Evolutionary conservation across 1,284 basidiomycete genomes (phyloP).

Genomic region (Malassezia equina): DNA sequence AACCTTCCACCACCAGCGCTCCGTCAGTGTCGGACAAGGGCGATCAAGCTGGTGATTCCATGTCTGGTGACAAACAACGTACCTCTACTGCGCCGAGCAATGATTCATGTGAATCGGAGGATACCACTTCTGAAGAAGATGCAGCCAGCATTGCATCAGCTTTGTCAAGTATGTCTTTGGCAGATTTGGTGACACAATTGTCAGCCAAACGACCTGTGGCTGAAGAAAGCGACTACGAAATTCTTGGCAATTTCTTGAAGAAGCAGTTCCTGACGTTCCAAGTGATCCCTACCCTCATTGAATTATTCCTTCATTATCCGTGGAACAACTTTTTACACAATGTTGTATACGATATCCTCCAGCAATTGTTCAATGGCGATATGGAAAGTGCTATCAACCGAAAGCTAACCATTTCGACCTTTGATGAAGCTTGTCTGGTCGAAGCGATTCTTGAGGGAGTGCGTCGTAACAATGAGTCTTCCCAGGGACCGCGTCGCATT

Average conservation of each 20-base stretch:
- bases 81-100: not conserved
- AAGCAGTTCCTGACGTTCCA: slow-evolving; percentile 38
- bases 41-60: not conserved
- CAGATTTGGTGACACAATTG: slow-evolving; percentile 31
- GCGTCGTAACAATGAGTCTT: slow-evolving; percentile 33
- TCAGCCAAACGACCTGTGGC: slow-evolving; percentile 22
- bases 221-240: slow-evolving; percentile 5
- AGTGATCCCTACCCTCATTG: slow-evolving; percentile 38
- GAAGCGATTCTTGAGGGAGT: slow-evolving; percentile 39
- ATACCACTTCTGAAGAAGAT: slow-evolving; percentile 14
- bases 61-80: not conserved
- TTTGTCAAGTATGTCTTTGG: slow-evolving; percentile 35
- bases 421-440: slow-evolving; percentile 35
- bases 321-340: slow-evolving; percentile 98
- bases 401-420: slow-evolving; percentile 37
- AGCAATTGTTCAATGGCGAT: slow-evolving; percentile 87
- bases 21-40: not conserved
- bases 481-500: slow-evolving; percentile 31
- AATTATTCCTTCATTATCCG: slow-evolving; percentile 81
- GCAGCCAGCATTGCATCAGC: slow-evolving; percentile 30
- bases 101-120: slow-evolving; percentile 2
- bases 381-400: slow-evolving; percentile 49
- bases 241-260: slow-evolving; percentile 38
- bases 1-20: not conserved
- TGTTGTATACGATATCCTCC: slow-evolving; percentile 88